Evolutionary conservation across 1,284 basidiomycete species (phyloP).

Genomic region (Papiliotrema fonsecae): DNA sequence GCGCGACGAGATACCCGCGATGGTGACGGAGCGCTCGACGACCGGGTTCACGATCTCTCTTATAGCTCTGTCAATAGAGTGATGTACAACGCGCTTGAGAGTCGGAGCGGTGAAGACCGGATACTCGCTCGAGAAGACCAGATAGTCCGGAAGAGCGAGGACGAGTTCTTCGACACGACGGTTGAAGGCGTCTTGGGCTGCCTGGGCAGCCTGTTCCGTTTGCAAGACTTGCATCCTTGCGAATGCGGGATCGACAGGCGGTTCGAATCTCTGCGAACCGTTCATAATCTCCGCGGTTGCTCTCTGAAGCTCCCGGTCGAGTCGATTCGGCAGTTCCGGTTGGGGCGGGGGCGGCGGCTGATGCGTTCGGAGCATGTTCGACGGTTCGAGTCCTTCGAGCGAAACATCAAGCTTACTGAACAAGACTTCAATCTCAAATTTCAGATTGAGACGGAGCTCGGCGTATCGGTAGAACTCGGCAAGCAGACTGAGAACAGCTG

Average conservation of each 20-base stretch:
- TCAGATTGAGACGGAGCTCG: conserved; percentile 92
- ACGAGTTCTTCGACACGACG: conserved; percentile 52
- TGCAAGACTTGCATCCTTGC: conserved; percentile 43
- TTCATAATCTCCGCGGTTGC: conserved; percentile 30
- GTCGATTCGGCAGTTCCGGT: conserved; percentile 32
- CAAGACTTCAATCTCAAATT: conserved; percentile 97
- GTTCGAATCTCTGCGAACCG: conserved; percentile 27
- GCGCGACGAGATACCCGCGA: conserved; percentile 94
- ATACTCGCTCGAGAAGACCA: conserved; percentile 66
- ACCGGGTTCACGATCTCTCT: conserved; percentile 98
- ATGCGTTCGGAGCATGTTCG: conserved; percentile 61
- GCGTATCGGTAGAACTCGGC: conserved; percentile 96
- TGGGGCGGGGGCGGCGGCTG: conserved; percentile 42
- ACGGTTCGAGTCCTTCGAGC: conserved; percentile 78
- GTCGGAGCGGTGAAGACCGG: conserved; percentile 62
- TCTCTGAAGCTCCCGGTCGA: conserved; percentile 38
- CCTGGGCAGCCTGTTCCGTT: conserved; percentile 42
- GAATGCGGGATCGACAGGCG: conserved; percentile 35
- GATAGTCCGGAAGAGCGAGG: conserved; percentile 69
- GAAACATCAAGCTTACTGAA: conserved; percentile 89
- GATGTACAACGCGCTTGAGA: conserved; percentile 86
- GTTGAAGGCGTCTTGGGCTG: conserved; percentile 46
- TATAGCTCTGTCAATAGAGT: conserved; percentile 90
- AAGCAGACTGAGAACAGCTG: conserved; percentile 86
- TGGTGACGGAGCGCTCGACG: conserved; percentile 98